Evolutionary conservation across 495 filamentous ascomycete species (phyloP).

Genomic region (Hypoxylon trugodes): DNA sequence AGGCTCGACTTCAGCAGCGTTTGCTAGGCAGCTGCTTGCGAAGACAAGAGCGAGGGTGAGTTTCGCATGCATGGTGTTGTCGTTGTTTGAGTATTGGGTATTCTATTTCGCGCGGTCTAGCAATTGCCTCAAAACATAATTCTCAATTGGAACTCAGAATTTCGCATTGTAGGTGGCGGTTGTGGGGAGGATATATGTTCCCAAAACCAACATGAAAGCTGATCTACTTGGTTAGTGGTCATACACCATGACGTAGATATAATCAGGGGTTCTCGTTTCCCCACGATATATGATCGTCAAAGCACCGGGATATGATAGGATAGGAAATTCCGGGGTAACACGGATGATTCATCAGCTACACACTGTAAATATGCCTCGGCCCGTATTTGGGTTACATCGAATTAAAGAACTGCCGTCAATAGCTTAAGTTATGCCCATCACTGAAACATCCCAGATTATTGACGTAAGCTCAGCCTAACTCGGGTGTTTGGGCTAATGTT

Average conservation of each 20-base stretch:
- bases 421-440: conserved; percentile 17
- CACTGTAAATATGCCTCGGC: conserved; percentile 11
- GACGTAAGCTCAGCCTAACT: conserved; percentile 6
- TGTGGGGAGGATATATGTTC: conserved; percentile 10
- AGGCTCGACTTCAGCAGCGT: conserved; percentile 4
- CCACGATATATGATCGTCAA: neutral
- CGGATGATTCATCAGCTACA: conserved; percentile 12
- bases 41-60: conserved; percentile 4
- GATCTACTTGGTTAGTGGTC: neutral
- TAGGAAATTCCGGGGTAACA: conserved; percentile 11
- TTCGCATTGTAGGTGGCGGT: neutral
- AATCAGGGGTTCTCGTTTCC: conserved; percentile 5
- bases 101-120: neutral
- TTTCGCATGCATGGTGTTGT: conserved; percentile 19
- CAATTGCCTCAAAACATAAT: neutral
- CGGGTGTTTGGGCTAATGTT: neutral
- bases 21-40: conserved; percentile 7
- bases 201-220: neutral
- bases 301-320: conserved; percentile 7
- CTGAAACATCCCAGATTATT: no score
- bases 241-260: conserved; percentile 25
- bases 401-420: conserved; percentile 21
- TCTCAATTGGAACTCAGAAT: conserved; percentile 1
- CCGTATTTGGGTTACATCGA: conserved; percentile 14
- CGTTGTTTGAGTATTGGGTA: neutral